Evolutionary conservation across 148 eudicot genomes (phyloP).

Genomic region (Nyssa sinensis): DNA sequence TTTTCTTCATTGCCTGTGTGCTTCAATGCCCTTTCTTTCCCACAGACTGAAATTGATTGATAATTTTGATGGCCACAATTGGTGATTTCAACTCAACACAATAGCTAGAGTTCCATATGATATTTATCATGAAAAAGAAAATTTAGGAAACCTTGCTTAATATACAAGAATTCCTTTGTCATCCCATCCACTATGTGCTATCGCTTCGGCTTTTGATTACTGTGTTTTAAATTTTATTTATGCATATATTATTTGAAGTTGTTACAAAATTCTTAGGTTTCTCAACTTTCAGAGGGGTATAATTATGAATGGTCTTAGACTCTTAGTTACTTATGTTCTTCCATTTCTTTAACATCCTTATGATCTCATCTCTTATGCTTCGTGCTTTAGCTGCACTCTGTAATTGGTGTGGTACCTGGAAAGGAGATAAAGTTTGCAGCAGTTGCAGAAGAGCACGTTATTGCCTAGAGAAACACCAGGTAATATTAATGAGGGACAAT

Average conservation of each 20-base stretch:
- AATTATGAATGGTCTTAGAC: too few relatives aligned
- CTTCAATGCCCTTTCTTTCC: not conserved
- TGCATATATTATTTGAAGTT: too few relatives aligned
- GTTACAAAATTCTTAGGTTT: too few relatives aligned
- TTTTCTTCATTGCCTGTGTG: slow-evolving; percentile 3
- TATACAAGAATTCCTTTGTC: too few relatives aligned
- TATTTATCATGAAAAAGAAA: too few relatives aligned
- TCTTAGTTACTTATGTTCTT: not conserved
- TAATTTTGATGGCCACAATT: too few relatives aligned
- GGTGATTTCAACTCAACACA: not conserved
- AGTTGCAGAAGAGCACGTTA: slow-evolving; percentile 64
- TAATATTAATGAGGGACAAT: slow-evolving; percentile 14
- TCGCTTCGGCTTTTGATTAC: too few relatives aligned
- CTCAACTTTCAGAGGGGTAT: too few relatives aligned
- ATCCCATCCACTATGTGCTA: too few relatives aligned
- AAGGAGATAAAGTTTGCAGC: slow-evolving; percentile 78
- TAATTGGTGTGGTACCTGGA: slow-evolving; percentile 95
- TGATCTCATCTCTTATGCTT: not conserved
- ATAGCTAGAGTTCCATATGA: too few relatives aligned
- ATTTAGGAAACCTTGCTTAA: too few relatives aligned
- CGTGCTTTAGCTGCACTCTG: slow-evolving; percentile 63
- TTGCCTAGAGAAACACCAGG: slow-evolving; percentile 91
- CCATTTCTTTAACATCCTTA: slow-evolving; percentile 10
- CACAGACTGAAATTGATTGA: not conserved
- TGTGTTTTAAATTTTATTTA: too few relatives aligned